Conservation (phyloP, 1,284 basidiomycete genomes). For the Spongiforma sp. region DNA sequence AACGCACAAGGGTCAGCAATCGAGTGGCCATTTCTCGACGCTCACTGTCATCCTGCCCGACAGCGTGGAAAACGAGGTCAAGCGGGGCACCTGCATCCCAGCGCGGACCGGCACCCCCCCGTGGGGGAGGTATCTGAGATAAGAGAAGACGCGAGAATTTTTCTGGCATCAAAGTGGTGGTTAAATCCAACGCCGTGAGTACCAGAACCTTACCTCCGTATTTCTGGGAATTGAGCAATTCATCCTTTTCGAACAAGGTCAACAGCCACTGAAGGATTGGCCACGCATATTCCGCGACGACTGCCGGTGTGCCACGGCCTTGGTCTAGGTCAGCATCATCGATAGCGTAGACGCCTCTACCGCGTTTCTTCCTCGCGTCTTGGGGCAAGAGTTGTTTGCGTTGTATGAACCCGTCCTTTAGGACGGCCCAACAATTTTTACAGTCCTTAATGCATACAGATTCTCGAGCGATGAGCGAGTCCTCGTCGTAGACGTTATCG, state of each 20-base stretch:
- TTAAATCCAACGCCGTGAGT: constrained; percentile 10
- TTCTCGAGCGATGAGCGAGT: constrained; percentile 61
- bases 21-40: constrained; percentile 52
- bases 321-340: constrained; percentile 33
- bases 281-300: constrained; percentile 67
- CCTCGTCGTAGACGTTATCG: constrained; percentile 46
- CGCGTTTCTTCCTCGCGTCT: constrained; percentile 39
- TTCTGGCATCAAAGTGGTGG: constrained; percentile 41
- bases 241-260: constrained; percentile 68
- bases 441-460: constrained; percentile 56
- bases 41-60: constrained; percentile 48
- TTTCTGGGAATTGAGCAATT: constrained; percentile 41
- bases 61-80: constrained; percentile 57
- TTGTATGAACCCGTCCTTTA: constrained; percentile 58
- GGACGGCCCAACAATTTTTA: constrained; percentile 65
- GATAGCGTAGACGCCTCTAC: constrained; percentile 25
- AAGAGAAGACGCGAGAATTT: constrained; percentile 63
- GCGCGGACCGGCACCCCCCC: constrained; percentile 49
- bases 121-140: constrained; percentile 67
- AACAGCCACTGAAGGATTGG: constrained; percentile 67
- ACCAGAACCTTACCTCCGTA: constrained; percentile 27
- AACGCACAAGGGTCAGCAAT: constrained; percentile 55
- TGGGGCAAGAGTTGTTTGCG: constrained; percentile 39
- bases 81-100: constrained; percentile 65
- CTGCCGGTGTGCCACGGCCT: constrained; percentile 33